phyloP scores from a whole-genome alignment of 768 basidiomycete genomes.

The Russula dissimulans region DNA sequence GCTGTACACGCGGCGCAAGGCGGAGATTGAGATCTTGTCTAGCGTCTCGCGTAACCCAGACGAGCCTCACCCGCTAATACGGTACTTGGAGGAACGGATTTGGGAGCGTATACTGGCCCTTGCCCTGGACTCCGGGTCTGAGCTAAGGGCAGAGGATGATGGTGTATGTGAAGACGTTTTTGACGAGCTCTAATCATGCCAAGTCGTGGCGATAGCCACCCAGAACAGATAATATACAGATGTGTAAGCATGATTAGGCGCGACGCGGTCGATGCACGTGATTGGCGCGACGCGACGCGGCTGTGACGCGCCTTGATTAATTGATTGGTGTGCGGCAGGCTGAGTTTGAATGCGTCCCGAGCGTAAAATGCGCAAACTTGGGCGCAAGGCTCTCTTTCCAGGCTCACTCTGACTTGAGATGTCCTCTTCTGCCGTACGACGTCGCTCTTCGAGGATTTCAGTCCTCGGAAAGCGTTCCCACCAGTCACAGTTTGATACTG shows the following conservation, averaged over 20 bases:
- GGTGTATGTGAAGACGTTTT: neutral
- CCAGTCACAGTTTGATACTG: slow-evolving; percentile 23
- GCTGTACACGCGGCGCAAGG: slow-evolving; percentile 76
- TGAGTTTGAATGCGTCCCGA: slow-evolving; percentile 23
- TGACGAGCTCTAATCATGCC: neutral
- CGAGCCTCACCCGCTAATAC: slow-evolving; percentile 18
- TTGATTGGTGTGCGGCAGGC: slow-evolving; percentile 20
- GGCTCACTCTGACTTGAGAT: slow-evolving; percentile 9
- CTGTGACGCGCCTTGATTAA: slow-evolving; percentile 11
- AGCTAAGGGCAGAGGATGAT: neutral
- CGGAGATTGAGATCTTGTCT: slow-evolving; percentile 76
- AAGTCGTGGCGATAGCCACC: no score
- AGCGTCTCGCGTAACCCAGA: slow-evolving; percentile 1
- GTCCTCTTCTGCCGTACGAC: slow-evolving; percentile 13
- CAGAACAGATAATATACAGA: no score
- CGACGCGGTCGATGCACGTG: slow-evolving; percentile 9
- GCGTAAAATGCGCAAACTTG: slow-evolving; percentile 17
- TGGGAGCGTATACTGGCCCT: neutral
- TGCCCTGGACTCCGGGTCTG: neutral
- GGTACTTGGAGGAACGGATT: slow-evolving; percentile 24
- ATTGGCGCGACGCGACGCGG: slow-evolving; percentile 22
- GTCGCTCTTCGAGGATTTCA: slow-evolving; percentile 21
- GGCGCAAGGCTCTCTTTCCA: neutral
- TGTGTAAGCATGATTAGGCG: slow-evolving; percentile 11
- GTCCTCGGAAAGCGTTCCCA: slow-evolving; percentile 30